Base-by-base conservation (phyloP, 805 yeast genomes). In the Kodamaea leandrae region DNA sequence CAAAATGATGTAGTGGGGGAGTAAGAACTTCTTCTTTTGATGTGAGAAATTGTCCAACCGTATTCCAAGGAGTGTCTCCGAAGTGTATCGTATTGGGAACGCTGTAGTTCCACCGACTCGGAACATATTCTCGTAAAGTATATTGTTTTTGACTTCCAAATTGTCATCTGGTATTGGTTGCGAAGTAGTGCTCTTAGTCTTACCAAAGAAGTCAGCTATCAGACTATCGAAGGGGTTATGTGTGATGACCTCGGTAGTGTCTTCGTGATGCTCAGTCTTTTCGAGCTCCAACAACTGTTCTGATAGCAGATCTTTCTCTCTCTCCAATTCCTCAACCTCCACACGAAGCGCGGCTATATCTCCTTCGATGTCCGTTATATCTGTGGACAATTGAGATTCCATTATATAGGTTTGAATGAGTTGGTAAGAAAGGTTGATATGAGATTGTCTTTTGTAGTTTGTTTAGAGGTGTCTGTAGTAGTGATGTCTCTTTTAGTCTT, bases 1-100 rank as follows among this genome's bases (percentile, higher is more conserved):
- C n/a, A 77, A 55, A 2, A 77, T 76, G 12, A 72, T 63, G 51
- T 77, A 77, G 48, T 76, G 80, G 2, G 81, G 77, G 1, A 55
- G 50, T 3, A 54, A 30, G 48, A 57, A 77, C 24, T 13, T 32
- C 16, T 25, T 13, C 26, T 57, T 56, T 2, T 42, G 24, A 12
- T 49, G 46, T 2, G 61, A 53, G 46, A 62, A 68, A 2, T 66
- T 49, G 44, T 77, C 83, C 49, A 76, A 76, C n/a, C 83, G 54
- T 5, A 77, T 46, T 0, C 83, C 83, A 21, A 77, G 44, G 25
- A 66, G 53, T 8, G 57, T 53, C 7, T 61, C 66, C 0, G 49
- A 42, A 14, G 44, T 42, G 61, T 63, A 46, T 72, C 73, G 30
- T n/a, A 77, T 62, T 0, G 79, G 77, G 41, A 77, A 77, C 0